Evolutionary conservation across 306 rosid genomes (phyloP), one percentile per base, ranked within the genome.

Genomic region (Cajanus cajan): DNA sequence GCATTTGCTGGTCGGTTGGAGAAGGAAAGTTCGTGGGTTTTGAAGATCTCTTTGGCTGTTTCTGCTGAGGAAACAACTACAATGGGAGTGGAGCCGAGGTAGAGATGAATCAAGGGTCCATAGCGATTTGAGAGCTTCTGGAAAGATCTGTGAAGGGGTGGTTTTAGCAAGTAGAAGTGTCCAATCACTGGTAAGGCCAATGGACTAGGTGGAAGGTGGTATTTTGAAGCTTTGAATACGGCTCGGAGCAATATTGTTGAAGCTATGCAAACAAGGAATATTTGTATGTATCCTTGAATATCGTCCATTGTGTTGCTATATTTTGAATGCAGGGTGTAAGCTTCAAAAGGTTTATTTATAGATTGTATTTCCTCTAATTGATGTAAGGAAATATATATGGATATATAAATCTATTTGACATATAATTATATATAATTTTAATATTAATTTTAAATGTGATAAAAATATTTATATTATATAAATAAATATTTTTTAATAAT

Each of bases 31-130:
- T 91, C 83, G 15, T 88, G 68, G 10, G 85, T 85, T 84, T 85
- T 89, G 40, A 89, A 86, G 54, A 84, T 74, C 39, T 91, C 87
- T 52, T 66, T 73, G 5, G 94, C 97, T 15, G 86, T 80, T 77
- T 87, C 82, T 0, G 93, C 67, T 0, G 93, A 89, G 54, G 89
- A 87, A 69, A 87, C 92, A 34, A 89, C 74, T 4, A 86, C 65
- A 18, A 76, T 68, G 1, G 73, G 82, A 12, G 41, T 43, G 58
- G 88, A 84, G n/a, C 97, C 97, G 5, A 91, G 78, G 40, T 70
- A 80, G 51, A 89, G 58, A 47, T 83, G 85, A 6, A 90, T 40
- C 22, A 88, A 50, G 22, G 95, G 87, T 45, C 95, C 97, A 31
- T 90, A 83, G 11, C 68, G 87, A 52, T 62, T 68, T 14, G 92